Percentiles rank a stretch among this genome's conserved stretches.
These are phyloP conservation scores for Asterophora lycoperdoides DNA, from an alignment of 768 basidiomycete genomes.

Conservation along the genomic window DNA sequence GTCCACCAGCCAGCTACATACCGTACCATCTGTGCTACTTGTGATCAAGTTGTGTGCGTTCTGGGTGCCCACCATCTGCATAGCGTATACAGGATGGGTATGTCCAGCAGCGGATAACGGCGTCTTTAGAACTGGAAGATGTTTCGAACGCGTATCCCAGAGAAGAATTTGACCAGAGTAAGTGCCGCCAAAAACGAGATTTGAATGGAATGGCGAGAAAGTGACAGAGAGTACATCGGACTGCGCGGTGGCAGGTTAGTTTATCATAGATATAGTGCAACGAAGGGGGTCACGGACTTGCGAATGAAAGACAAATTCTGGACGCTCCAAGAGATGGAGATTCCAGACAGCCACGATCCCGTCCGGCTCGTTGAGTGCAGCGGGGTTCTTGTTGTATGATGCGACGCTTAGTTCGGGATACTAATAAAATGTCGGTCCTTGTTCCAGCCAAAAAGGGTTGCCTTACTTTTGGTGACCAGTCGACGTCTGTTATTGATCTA, in stretches of 20 bases:
- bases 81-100: constrained; percentile 97
- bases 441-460: too few relatives aligned
- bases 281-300: constrained; percentile 61
- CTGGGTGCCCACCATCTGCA: constrained; percentile 98
- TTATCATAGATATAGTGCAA: background rate
- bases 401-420: constrained; percentile 95
- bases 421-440: constrained; percentile 34
- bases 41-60: constrained; percentile 98
- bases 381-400: constrained; percentile 96
- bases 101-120: constrained; percentile 95
- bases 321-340: constrained; percentile 87
- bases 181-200: constrained; percentile 96
- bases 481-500: constrained; percentile 91
- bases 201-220: constrained; percentile 97
- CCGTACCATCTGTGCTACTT: constrained; percentile 93
- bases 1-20: constrained; percentile 97
- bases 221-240: constrained; percentile 96
- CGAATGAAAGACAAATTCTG: constrained; percentile 97
- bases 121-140: constrained; percentile 93
- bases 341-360: constrained; percentile 99
- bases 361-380: constrained; percentile 91
- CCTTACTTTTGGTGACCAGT: constrained; percentile 94
- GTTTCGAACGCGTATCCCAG: constrained; percentile 98
- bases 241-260: constrained; percentile 37
- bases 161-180: constrained; percentile 97